A percentile compares a stretch with the other conserved stretches of the same genome.
Conservation (phyloP, 495 filamentous ascomycete genomes). For the Penicillium ucsense region DNA sequence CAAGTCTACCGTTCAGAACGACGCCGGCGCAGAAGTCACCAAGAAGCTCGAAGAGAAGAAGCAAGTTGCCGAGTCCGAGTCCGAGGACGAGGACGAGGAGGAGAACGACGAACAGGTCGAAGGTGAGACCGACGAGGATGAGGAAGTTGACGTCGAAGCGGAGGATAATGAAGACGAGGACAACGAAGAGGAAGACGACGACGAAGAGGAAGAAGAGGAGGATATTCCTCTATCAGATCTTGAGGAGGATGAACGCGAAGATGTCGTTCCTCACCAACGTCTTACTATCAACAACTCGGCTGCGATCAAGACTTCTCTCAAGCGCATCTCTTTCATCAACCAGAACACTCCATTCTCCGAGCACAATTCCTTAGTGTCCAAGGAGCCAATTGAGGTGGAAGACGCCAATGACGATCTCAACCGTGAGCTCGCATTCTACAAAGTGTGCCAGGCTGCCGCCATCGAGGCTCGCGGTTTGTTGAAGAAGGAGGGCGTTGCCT, state of each 20-base stretch:
- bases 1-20: slow-evolving; percentile 36
- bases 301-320: slow-evolving; percentile 66
- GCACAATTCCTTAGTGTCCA: slow-evolving; percentile 49
- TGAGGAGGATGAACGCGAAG: slow-evolving; percentile 70
- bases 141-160: slow-evolving; percentile 20
- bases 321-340: slow-evolving; percentile 62
- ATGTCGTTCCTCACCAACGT: slow-evolving; percentile 79
- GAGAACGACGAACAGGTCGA: slow-evolving; percentile 17
- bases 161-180: slow-evolving; percentile 26
- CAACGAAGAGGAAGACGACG: slow-evolving; percentile 30
- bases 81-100: slow-evolving; percentile 18
- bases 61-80: slow-evolving; percentile 14
- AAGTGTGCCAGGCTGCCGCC: slow-evolving; percentile 74
- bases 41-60: slow-evolving; percentile 23
- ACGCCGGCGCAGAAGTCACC: slow-evolving; percentile 22
- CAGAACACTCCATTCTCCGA: slow-evolving; percentile 52
- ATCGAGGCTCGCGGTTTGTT: slow-evolving; percentile 59
- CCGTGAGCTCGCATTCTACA: slow-evolving; percentile 90
- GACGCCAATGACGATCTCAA: slow-evolving; percentile 80
- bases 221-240: slow-evolving; percentile 83
- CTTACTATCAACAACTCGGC: slow-evolving; percentile 95
- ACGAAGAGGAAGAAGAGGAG: slow-evolving; percentile 36
- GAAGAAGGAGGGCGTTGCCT: slow-evolving; percentile 72
- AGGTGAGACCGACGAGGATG: slow-evolving; percentile 9
- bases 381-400: slow-evolving; percentile 43